These are phyloP conservation scores for Boletellus deceptivus DNA, from an alignment of 1,284 basidiomycete genomes.

Conservation along the genomic window DNA sequence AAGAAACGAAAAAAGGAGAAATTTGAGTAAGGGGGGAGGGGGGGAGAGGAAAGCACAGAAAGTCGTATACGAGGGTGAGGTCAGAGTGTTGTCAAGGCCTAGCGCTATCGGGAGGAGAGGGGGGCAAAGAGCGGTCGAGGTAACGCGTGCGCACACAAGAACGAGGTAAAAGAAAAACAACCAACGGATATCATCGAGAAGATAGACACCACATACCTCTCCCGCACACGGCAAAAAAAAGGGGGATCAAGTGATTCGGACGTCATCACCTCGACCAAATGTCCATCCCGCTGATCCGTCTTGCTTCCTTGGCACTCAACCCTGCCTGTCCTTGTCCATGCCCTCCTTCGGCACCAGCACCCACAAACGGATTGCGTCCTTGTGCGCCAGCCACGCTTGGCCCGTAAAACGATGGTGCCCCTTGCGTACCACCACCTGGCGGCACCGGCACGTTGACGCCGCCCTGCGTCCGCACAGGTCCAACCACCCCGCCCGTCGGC, in stretches of 20 bases:
- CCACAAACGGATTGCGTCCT: constrained; percentile 62
- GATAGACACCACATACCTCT: too few relatives aligned
- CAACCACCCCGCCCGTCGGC: constrained; percentile 27
- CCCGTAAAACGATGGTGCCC: constrained; percentile 62
- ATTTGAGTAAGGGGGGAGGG: too few relatives aligned
- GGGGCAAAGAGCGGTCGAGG: too few relatives aligned
- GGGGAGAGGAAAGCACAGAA: too few relatives aligned
- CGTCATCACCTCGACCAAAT: constrained; percentile 65
- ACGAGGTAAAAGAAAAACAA: too few relatives aligned
- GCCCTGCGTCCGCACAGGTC: constrained; percentile 41
- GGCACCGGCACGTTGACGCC: constrained; percentile 19
- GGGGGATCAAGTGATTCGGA: neutral
- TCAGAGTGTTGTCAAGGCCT: too few relatives aligned
- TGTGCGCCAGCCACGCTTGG: constrained; percentile 48
- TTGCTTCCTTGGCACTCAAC: constrained; percentile 50
- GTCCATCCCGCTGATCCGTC: constrained; percentile 70
- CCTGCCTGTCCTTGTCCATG: constrained; percentile 29
- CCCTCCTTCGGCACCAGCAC: constrained; percentile 19
- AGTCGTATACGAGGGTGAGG: too few relatives aligned
- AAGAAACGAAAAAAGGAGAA: too few relatives aligned
- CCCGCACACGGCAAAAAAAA: neutral
- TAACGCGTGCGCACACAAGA: too few relatives aligned
- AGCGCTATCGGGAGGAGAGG: too few relatives aligned
- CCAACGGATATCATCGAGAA: constrained; percentile 15
- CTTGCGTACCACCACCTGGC: neutral